Evolutionary conservation across 106 monocot genomes (phyloP).

Genomic region (Narthecium ossifragum): DNA sequence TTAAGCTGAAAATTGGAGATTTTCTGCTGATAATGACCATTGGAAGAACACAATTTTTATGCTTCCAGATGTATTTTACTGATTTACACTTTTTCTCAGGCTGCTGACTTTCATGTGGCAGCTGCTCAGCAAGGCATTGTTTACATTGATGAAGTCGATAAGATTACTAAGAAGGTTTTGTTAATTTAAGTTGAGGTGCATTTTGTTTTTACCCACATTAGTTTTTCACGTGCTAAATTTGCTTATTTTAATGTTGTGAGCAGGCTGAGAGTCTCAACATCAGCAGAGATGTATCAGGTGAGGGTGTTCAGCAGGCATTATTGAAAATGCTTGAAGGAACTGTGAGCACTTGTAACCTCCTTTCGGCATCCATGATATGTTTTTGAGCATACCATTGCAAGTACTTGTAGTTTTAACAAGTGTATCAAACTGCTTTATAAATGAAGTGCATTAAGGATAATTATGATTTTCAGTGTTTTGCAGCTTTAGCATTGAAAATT

Average conservation of each 20-base stretch:
- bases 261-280: conserved; percentile 66
- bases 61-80: too few relatives aligned
- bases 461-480: too few relatives aligned
- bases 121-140: conserved; percentile 71
- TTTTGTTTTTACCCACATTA: not conserved
- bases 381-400: too few relatives aligned
- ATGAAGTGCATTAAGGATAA: too few relatives aligned
- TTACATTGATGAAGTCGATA: conserved; percentile 75
- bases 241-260: not conserved
- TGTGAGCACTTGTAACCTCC: conserved; percentile 24
- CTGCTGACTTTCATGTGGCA: conserved; percentile 58
- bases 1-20: too few relatives aligned
- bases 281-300: conserved; percentile 86
- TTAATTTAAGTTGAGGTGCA: conserved; percentile 1
- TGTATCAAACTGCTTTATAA: too few relatives aligned
- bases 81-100: conserved; percentile 25
- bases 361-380: not conserved
- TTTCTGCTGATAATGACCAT: too few relatives aligned
- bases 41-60: too few relatives aligned
- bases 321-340: conserved; percentile 93
- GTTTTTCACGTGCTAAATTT: not conserved
- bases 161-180: conserved; percentile 74
- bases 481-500: too few relatives aligned
- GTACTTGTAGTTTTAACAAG: not conserved
- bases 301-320: conserved; percentile 86